Percentiles rank a stretch among this genome's conserved stretches.
Evolutionary conservation across 768 basidiomycete species (phyloP).

Genomic region (Leccinum subtestaceum): DNA sequence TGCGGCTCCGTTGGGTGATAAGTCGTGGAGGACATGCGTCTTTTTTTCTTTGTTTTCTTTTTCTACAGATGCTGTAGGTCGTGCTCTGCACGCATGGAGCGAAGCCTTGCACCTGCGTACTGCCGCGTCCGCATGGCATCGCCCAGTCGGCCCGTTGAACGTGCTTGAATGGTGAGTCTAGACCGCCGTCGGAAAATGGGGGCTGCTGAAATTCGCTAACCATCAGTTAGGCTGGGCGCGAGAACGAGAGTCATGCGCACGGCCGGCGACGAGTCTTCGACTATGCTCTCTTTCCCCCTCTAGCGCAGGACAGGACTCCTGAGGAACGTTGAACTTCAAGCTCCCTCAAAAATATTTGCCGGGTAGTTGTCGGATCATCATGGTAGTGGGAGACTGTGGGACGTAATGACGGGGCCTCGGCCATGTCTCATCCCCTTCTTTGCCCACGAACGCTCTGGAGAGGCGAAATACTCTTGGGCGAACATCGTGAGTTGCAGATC

Average conservation of each 20-base stretch:
- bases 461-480: not conserved
- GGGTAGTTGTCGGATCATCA: not conserved
- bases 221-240: not conserved
- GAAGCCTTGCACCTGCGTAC: conserved; percentile 1
- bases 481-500: conserved; percentile 4
- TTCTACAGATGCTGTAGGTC: not conserved
- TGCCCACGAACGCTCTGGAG: not conserved
- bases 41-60: conserved; percentile 4
- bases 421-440: not conserved
- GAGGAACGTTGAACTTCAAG: not conserved
- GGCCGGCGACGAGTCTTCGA: not conserved
- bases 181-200: not conserved
- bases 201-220: not conserved
- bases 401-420: conserved; percentile 9
- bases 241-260: not conserved
- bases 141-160: not conserved
- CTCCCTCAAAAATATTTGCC: not conserved
- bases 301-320: conserved; percentile 2
- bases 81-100: conserved; percentile 8
- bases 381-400: not conserved
- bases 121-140: not conserved
- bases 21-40: conserved; percentile 57
- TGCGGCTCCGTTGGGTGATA: conserved; percentile 43
- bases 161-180: not conserved
- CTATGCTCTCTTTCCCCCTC: not conserved